A percentile compares a stretch with the other conserved stretches of the same genome.
Evolutionary conservation across 306 rosid genomes (phyloP).

Genomic region (Fragaria ananassa): DNA sequence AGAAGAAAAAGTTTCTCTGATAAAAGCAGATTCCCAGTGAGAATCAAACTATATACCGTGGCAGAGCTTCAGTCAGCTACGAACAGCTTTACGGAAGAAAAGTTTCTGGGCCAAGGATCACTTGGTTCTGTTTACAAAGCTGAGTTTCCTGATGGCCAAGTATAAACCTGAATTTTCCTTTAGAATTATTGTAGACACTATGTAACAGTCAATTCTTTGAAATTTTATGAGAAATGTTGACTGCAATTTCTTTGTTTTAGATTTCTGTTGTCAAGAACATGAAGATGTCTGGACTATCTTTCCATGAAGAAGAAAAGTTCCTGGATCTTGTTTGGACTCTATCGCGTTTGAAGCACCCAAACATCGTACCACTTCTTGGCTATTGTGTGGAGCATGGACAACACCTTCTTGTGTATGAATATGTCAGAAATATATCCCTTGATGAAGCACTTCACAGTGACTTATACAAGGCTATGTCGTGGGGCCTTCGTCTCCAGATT

Average conservation of each 20-base stretch:
- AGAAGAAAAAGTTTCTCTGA: constrained; percentile 59
- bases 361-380: constrained; percentile 69
- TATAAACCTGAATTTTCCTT: constrained; percentile 26
- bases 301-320: constrained; percentile 77
- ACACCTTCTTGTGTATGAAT: constrained; percentile 72
- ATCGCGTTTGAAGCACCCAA: constrained; percentile 75
- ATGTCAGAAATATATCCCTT: constrained; percentile 61
- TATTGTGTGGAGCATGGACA: constrained; percentile 86
- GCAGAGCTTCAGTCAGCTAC: constrained; percentile 78
- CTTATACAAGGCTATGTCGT: constrained; percentile 66
- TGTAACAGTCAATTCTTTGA: constrained; percentile 15
- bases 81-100: constrained; percentile 62
- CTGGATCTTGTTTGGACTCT: constrained; percentile 71
- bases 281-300: constrained; percentile 56
- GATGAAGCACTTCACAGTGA: constrained; percentile 60
- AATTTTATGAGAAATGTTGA: constrained; percentile 13
- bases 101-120: constrained; percentile 81
- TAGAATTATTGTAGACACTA: neutral
- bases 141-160: constrained; percentile 75
- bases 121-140: constrained; percentile 91
- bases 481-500: constrained; percentile 69
- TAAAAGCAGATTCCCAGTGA: constrained; percentile 49
- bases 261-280: constrained; percentile 71
- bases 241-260: constrained; percentile 30
- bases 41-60: constrained; percentile 61